These are phyloP conservation scores for Plenodomus biglobosus DNA, from an alignment of 2,329 filamentous ascomycete genomes.

Conservation along the genomic window DNA sequence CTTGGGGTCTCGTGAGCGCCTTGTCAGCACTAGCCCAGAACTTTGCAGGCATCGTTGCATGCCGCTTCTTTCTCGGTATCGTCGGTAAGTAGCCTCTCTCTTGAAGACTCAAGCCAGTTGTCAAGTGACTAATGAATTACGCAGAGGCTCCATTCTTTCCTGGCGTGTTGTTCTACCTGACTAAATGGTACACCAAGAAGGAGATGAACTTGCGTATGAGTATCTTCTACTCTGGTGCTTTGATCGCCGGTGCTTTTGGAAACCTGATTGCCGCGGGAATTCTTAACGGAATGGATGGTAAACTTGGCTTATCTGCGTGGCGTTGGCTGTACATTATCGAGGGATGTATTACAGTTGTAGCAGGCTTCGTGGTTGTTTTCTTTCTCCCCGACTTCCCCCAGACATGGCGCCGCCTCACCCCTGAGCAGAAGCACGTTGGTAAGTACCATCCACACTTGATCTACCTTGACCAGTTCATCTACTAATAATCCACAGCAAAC, in stretches of 20 bases:
- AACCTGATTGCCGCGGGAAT: conserved; percentile 46
- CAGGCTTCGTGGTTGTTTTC: no score
- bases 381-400: conserved; percentile 29
- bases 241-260: conserved; percentile 44
- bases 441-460: no score
- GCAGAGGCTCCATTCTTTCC: conserved; percentile 58
- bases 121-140: neutral
- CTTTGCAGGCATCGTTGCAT: conserved; percentile 31
- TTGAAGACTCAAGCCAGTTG: conserved; percentile 26
- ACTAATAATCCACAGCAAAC: no score
- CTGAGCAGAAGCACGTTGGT: no score
- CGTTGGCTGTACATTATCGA: conserved; percentile 18
- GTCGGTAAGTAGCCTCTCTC: no score
- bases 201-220: conserved; percentile 38
- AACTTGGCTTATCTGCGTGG: conserved; percentile 35
- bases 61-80: conserved; percentile 35
- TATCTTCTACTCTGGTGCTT: conserved; percentile 42
- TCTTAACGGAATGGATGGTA: conserved; percentile 25
- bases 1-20: conserved; percentile 35
- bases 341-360: no score
- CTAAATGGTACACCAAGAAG: conserved; percentile 65
- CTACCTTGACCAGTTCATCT: no score
- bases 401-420: conserved; percentile 3
- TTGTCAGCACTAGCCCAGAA: conserved; percentile 29
- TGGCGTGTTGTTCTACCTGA: conserved; percentile 61